Percentiles rank a stretch among this genome's conserved stretches.
These are phyloP conservation scores for Mycocentrospora acerina DNA, from an alignment of 2,329 filamentous ascomycete species.

Conservation along the genomic window DNA sequence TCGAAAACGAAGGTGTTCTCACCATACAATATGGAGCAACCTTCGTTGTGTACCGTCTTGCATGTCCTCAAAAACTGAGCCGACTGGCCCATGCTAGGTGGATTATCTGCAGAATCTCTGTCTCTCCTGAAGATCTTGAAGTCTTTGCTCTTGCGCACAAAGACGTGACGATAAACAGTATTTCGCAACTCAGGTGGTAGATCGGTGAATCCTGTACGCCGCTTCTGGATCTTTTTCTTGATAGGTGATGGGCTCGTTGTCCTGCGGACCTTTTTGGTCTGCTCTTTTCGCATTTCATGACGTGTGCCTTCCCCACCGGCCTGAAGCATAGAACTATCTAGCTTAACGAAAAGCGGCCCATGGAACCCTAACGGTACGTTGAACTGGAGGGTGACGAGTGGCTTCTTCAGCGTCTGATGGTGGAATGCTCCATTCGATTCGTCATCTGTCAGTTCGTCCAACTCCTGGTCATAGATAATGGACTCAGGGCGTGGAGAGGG, in stretches of 20 bases:
- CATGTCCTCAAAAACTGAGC: conserved; percentile 51
- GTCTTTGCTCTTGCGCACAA: conserved; percentile 36
- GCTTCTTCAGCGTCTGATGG: conserved; percentile 14
- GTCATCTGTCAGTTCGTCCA: conserved; percentile 30
- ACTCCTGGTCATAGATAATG: conserved; percentile 32
- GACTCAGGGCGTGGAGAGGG: conserved; percentile 38
- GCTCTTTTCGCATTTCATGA: conserved; percentile 20
- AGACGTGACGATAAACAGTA: conserved; percentile 48
- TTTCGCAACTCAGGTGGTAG: conserved; percentile 50
- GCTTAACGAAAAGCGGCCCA: conserved; percentile 48
- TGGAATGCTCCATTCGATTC: conserved; percentile 21
- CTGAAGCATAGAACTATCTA: conserved; percentile 35
- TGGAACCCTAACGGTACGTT: conserved; percentile 49
- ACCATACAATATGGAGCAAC: conserved; percentile 51
- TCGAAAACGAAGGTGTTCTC: conserved; percentile 52
- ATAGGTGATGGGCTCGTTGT: neutral
- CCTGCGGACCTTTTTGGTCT: conserved; percentile 9
- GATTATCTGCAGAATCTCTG: neutral
- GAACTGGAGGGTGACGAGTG: conserved; percentile 46
- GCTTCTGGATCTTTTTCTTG: neutral
- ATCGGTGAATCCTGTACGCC: conserved; percentile 24
- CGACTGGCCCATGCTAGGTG: conserved; percentile 42
- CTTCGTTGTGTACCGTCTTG: conserved; percentile 49
- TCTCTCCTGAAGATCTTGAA: conserved; percentile 37
- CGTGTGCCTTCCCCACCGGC: conserved; percentile 8